phyloP scores from a whole-genome alignment of 345 rosid species.

The Heritiera fomes region DNA sequence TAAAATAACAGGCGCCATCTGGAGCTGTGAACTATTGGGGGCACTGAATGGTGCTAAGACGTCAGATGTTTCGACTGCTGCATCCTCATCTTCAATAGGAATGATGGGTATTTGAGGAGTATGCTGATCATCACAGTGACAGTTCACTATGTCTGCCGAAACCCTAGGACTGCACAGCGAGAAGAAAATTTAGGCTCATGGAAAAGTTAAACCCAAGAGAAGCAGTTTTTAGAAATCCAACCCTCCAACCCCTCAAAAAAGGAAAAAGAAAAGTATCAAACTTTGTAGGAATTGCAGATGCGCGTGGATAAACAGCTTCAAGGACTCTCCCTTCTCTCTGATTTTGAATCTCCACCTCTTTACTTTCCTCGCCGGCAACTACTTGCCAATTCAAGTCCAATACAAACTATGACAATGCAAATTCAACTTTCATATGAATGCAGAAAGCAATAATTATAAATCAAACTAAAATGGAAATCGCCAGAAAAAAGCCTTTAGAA shows the following conservation, averaged over 20 bases:
- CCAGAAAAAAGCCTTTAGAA: neutral
- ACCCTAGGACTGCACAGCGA: slow-evolving; percentile 65
- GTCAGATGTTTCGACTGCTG: slow-evolving; percentile 43
- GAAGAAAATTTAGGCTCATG: slow-evolving; percentile 19
- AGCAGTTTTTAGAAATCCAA: neutral
- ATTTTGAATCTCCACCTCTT: slow-evolving; percentile 66
- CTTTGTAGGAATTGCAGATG: slow-evolving; percentile 87
- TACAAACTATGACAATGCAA: slow-evolving; percentile 51
- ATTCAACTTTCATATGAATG: slow-evolving; percentile 26
- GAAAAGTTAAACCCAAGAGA: slow-evolving; percentile 21
- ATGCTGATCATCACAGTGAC: slow-evolving; percentile 42
- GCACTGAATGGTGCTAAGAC: slow-evolving; percentile 25
- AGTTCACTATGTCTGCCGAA: slow-evolving; percentile 44
- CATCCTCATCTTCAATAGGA: slow-evolving; percentile 88
- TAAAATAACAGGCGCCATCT: slow-evolving; percentile 37
- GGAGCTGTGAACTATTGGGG: slow-evolving; percentile 38
- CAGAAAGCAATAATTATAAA: slow-evolving; percentile 12
- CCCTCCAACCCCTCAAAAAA: neutral
- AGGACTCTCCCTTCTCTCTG: slow-evolving; percentile 89
- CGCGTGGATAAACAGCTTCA: slow-evolving; percentile 93
- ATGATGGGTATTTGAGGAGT: slow-evolving; percentile 65
- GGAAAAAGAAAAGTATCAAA: slow-evolving; percentile 30
- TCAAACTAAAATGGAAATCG: slow-evolving; percentile 2
- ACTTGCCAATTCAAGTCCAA: slow-evolving; percentile 57
- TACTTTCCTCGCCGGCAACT: slow-evolving; percentile 88